Conservation (phyloP, 2,329 filamentous ascomycete species). For the Cercospora sp. region DNA sequence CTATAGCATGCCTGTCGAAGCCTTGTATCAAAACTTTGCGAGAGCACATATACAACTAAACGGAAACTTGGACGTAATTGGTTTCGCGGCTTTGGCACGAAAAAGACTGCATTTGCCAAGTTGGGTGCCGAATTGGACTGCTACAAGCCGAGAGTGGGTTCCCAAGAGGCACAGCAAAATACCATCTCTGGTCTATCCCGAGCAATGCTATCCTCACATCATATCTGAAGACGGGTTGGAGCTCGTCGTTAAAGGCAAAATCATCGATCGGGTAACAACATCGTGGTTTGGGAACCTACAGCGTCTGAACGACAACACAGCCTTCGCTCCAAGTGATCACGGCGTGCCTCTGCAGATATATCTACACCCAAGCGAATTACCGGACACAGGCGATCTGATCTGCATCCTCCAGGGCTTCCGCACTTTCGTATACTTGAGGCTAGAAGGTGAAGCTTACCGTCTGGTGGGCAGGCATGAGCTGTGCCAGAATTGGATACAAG, state of each 20-base stretch:
- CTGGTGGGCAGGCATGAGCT: not conserved
- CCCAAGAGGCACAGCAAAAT: not conserved
- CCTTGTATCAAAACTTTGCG: not conserved
- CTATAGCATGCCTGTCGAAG: not conserved
- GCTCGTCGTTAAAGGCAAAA: not conserved
- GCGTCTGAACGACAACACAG: not conserved
- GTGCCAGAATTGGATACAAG: not conserved
- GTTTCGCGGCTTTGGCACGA: not conserved
- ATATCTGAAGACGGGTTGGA: not conserved
- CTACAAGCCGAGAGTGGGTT: not conserved
- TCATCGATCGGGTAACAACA: not conserved
- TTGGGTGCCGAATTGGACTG: not conserved
- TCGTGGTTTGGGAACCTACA: not conserved
- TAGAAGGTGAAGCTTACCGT: not conserved
- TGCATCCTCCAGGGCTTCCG: not conserved
- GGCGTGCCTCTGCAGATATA: not conserved
- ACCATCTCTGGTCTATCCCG: not conserved
- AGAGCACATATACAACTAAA: not conserved
- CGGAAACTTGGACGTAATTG: not conserved
- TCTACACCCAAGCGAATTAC: not conserved
- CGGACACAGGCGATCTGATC: not conserved
- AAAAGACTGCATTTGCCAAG: not conserved
- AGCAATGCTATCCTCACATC: not conserved
- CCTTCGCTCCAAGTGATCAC: not conserved
- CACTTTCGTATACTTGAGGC: not conserved